A percentile compares a stretch with the other conserved stretches of the same genome.
phyloP scores from a whole-genome alignment of 495 filamentous ascomycete species.

The Pseudoneurospora amorphoporcata region DNA sequence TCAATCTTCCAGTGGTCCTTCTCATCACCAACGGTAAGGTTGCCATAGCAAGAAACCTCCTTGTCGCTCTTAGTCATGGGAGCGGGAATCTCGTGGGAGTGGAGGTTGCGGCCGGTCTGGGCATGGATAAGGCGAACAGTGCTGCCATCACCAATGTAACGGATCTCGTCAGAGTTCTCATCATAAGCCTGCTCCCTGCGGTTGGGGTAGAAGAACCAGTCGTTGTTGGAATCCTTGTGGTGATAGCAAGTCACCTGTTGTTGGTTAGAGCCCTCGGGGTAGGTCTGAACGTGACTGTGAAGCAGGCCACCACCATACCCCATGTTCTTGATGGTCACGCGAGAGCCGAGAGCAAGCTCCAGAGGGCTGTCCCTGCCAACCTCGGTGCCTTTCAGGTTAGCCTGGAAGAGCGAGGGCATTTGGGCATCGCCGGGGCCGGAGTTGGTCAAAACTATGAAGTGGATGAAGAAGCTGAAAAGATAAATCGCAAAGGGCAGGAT shows the following conservation, averaged over 20 bases:
- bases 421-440: constrained; percentile 95
- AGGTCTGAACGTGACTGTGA: constrained; percentile 92
- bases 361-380: constrained; percentile 89
- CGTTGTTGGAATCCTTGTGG: constrained; percentile 98
- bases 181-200: constrained; percentile 48
- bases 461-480: constrained; percentile 86
- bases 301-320: constrained; percentile 96
- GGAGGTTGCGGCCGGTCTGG: constrained; percentile 92
- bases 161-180: constrained; percentile 58
- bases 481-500: constrained; percentile 79
- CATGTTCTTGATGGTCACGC: constrained; percentile 96
- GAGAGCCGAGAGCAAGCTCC: constrained; percentile 80
- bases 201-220: constrained; percentile 98
- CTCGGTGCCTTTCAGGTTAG: constrained; percentile 85
- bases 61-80: constrained; percentile 80
- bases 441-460: constrained; percentile 88
- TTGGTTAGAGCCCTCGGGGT: constrained; percentile 85
- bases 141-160: constrained; percentile 69
- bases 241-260: constrained; percentile 99
- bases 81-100: constrained; percentile 82
- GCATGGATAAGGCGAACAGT: constrained; percentile 83
- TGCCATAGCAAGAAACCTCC: constrained; percentile 94
- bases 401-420: constrained; percentile 98
- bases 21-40: constrained; percentile 91
- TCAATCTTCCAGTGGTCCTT: constrained; percentile 98